A percentile compares a stretch with the other conserved stretches of the same genome.
Conservation (phyloP, 768 basidiomycete genomes). For the Podaxis pistillaris region DNA sequence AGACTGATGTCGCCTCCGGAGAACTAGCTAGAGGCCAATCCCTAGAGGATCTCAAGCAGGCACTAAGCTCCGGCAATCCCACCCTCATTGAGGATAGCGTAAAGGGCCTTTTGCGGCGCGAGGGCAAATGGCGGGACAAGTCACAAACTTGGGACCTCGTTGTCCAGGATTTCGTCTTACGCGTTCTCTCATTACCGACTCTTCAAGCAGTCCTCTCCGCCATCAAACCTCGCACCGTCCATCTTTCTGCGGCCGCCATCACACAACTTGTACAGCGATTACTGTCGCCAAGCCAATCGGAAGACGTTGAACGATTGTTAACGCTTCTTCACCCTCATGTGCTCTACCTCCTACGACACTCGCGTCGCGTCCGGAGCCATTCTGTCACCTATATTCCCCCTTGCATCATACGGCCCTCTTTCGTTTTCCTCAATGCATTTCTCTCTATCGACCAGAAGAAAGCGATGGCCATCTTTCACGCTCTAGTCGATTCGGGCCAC, state of each 20-base stretch:
- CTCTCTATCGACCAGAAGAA: conserved; percentile 31
- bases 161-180: conserved; percentile 5
- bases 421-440: conserved; percentile 42
- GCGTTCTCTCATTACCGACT: conserved; percentile 2
- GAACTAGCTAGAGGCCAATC: not conserved
- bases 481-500: conserved; percentile 40
- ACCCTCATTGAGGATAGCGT: not conserved
- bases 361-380: conserved; percentile 21
- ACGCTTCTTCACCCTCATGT: conserved; percentile 3
- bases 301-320: not conserved
- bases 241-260: not conserved
- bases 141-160: not conserved
- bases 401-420: conserved; percentile 35
- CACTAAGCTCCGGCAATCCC: not conserved
- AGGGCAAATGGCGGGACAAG: not conserved
- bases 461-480: conserved; percentile 48
- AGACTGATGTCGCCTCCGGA: not conserved
- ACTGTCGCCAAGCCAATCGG: not conserved
- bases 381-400: conserved; percentile 34
- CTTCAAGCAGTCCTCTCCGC: not conserved
- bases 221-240: not conserved
- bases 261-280: not conserved
- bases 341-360: conserved; percentile 15
- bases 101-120: not conserved
- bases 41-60: not conserved